These are phyloP conservation scores for Penicillium diatomitis DNA, from an alignment of 495 filamentous ascomycete genomes.

Conservation along the genomic window DNA sequence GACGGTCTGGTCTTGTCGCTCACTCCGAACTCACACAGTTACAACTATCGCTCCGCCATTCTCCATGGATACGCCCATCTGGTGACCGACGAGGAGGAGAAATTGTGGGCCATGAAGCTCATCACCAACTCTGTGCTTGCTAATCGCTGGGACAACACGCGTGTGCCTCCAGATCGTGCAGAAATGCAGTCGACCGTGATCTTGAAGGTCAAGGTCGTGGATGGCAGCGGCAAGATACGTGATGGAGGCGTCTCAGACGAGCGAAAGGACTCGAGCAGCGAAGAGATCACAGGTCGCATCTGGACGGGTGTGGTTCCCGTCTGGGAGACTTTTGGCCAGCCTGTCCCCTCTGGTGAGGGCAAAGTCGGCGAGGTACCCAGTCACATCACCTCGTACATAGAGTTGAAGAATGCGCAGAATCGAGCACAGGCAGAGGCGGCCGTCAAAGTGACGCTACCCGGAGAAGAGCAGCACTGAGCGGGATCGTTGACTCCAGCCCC, in stretches of 20 bases:
- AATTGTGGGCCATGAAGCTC: conserved; percentile 73
- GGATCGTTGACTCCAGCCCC: not conserved
- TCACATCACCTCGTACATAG: conserved; percentile 52
- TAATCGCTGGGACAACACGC: conserved; percentile 58
- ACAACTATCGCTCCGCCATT: conserved; percentile 81
- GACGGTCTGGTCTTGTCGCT: conserved; percentile 71
- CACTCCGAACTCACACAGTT: conserved; percentile 71
- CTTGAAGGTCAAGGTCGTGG: conserved; percentile 56
- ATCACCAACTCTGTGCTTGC: conserved; percentile 69
- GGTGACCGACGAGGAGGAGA: conserved; percentile 61
- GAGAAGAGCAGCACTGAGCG: conserved; percentile 29
- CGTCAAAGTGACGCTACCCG: conserved; percentile 20
- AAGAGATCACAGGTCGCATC: conserved; percentile 48
- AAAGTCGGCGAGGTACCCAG: conserved; percentile 49
- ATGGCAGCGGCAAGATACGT: conserved; percentile 73
- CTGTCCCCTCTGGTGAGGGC: conserved; percentile 57
- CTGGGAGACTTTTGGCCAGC: conserved; percentile 55
- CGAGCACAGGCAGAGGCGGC: conserved; percentile 45
- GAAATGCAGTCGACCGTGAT: conserved; percentile 76
- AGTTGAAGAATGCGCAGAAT: conserved; percentile 43
- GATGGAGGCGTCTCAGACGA: conserved; percentile 63
- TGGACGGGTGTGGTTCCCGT: conserved; percentile 86
- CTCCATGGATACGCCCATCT: conserved; percentile 66
- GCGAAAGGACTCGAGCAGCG: conserved; percentile 53
- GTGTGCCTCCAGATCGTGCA: conserved; percentile 60